Evolutionary conservation across 768 basidiomycete species (phyloP).

Genomic region (Tephrocybe sp.): DNA sequence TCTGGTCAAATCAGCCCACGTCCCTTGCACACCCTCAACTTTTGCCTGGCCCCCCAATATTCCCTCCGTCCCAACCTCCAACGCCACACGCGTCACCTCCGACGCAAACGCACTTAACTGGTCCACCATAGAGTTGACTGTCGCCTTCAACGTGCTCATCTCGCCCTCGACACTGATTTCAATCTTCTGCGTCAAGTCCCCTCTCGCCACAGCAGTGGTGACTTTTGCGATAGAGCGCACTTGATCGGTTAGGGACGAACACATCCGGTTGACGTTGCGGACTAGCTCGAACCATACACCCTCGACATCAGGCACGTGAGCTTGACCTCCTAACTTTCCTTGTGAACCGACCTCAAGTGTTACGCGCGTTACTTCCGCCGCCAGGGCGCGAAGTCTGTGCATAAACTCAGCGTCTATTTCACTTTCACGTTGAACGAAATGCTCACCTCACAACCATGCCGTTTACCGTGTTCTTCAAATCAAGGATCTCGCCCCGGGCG

Average conservation of each 20-base stretch:
- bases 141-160: constrained; percentile 80
- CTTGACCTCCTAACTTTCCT: constrained; percentile 88
- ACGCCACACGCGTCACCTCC: constrained; percentile 79
- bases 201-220: constrained; percentile 87
- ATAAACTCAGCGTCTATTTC: neutral
- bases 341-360: constrained; percentile 86
- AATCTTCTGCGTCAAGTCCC: constrained; percentile 91
- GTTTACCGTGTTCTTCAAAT: constrained; percentile 69
- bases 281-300: constrained; percentile 91
- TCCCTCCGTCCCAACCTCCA: constrained; percentile 90
- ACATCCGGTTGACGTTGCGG: constrained; percentile 80
- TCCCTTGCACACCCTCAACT: constrained; percentile 90
- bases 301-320: constrained; percentile 84
- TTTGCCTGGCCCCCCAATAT: constrained; percentile 89
- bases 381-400: constrained; percentile 55
- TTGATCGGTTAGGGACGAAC: constrained; percentile 75
- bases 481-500: constrained; percentile 85
- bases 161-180: constrained; percentile 87
- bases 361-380: constrained; percentile 82
- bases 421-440: neutral
- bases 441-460: constrained; percentile 53
- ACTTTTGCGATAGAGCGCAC: constrained; percentile 84
- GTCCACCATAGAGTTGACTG: constrained; percentile 95
- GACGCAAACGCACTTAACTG: constrained; percentile 84
- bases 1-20: constrained; percentile 87